Base-by-base conservation (phyloP, 1,284 basidiomycete genomes). In the Stygiomarasmius scandens region DNA sequence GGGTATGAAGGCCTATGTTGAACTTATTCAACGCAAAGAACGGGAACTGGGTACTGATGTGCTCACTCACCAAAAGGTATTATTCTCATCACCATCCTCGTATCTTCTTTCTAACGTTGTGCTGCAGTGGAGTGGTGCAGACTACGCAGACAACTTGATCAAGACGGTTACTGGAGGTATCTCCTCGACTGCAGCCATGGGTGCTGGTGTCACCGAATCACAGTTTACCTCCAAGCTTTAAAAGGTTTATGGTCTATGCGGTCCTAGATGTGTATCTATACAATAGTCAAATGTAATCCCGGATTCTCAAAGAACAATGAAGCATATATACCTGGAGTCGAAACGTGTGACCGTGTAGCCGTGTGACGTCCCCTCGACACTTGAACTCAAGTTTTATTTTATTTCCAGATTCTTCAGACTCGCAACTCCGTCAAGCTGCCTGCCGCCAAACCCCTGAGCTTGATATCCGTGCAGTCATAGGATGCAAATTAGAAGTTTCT, bases 121-220 rank as follows among this genome's bases (percentile, higher is more conserved):
- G 64, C 65, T 44, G 66, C 65, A 95, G 89, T 98, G 95, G 95
- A 93, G 90, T 61, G 95, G 95, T 46, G 95, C 92, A 16, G 94
- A 97, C 72, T 96, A 93, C 69, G 90, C 93, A 50, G 96, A 98
- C 74, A 89, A 86, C 63, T 76, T 96, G 62, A 85, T 97, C 76
- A 96, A 95, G 85, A 95, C 95, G 6, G 92, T 96, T 48, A 96
- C 95, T 41, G 95, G 95, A 45, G 95, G 96, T 60, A 84, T 97
- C 59, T 95, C 93, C n/a, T 94, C 92, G 36, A 98, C 95, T 12
- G 86, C 95, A 10, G 95, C 96, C 19, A 97, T 98, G 95, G 95
- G 95, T 58, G 86, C 87, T 69, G 95, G 94, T 59, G 93, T 96
- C 16, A 97, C 95, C 0, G 96, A 98, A 77, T 75, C 86, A 32